Base-by-base conservation (phyloP, 164 flowering plant genomes). In the Akebia trifoliata region DNA sequence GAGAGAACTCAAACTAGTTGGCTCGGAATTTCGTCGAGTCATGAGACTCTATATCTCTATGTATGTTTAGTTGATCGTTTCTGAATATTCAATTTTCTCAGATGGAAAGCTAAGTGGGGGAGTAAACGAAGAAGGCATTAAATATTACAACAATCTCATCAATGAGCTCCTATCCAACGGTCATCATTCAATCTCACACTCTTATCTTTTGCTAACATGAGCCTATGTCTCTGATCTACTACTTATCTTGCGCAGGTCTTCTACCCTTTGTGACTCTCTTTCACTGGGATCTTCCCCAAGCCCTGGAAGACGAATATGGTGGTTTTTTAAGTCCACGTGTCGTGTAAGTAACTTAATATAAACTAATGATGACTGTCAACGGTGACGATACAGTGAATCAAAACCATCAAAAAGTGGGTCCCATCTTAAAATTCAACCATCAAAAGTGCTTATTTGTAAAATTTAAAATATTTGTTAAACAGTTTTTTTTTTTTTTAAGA, bases 221-320 rank as follows among this genome's bases (percentile, higher is more conserved):
- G 14, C 14, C 14, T 8, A 18, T 44, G 36, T 40, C 14, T 40
- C n/a, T 18, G 6, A 15, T 40, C 12, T 6, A 12, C 18, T n/a
- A 22, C 4, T 17, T 22, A 25, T 57, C 29, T 38, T 37, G 36
- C 14, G 37, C 49, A 86, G 90, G 83, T 6, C 39, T 82, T 40
- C 35, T 71, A 42, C 94, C 94, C 2, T 74, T 73, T 61, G 81
- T 78, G 12, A 84, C 90, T 5, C 55, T 86, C 2, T 82, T 80
- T 30, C 94, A 86, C 39, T 81, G 83, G 75, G 94, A 86, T 63
- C 48, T 66, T 40, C 94, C 94, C 2, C 85, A 84, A 65, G 62
- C 72, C n/a, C 68, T 84, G 0, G 70, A 81, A 59, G 82, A 81
- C 20, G 72, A 74, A 30, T 84, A 79, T 51, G 76, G 71, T 39